Percentiles rank a stretch among this genome's conserved stretches.
phyloP scores from a whole-genome alignment of 331 rosid species.

The Acacia concinna region DNA sequence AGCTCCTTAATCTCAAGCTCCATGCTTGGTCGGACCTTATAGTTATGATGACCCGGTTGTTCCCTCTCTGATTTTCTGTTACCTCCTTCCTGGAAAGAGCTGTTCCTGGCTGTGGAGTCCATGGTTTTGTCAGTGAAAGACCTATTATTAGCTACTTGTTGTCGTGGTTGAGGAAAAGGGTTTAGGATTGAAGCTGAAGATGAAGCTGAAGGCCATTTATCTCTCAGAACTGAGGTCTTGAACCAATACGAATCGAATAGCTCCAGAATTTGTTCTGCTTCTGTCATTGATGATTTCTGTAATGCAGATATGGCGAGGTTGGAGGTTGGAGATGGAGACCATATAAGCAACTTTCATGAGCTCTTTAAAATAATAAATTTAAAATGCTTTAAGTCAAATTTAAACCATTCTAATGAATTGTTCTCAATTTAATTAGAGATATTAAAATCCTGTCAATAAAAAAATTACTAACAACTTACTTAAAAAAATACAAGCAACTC shows the following conservation, averaged over 20 bases:
- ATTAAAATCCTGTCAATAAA: background rate
- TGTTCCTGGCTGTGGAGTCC: background rate
- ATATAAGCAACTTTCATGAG: background rate
- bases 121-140: slow-evolving; percentile 55
- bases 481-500: background rate
- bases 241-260: slow-evolving; percentile 67
- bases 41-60: background rate
- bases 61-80: background rate
- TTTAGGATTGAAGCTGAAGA: background rate
- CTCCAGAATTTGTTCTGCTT: slow-evolving; percentile 54
- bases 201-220: background rate
- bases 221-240: slow-evolving; percentile 37
- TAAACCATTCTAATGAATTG: background rate
- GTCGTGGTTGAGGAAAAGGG: background rate
- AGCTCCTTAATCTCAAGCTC: slow-evolving; percentile 76
- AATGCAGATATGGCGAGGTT: background rate
- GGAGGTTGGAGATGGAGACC: background rate
- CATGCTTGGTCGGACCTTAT: slow-evolving; percentile 1
- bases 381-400: background rate
- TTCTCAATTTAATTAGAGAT: background rate
- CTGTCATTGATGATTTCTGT: slow-evolving; percentile 44
- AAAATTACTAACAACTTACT: background rate
- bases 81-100: slow-evolving; percentile 47
- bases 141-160: slow-evolving; percentile 13
- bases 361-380: too few species aligned